These are phyloP conservation scores for Amanita pseudoporphyria DNA, from an alignment of 768 basidiomycete genomes.

Conservation along the genomic window DNA sequence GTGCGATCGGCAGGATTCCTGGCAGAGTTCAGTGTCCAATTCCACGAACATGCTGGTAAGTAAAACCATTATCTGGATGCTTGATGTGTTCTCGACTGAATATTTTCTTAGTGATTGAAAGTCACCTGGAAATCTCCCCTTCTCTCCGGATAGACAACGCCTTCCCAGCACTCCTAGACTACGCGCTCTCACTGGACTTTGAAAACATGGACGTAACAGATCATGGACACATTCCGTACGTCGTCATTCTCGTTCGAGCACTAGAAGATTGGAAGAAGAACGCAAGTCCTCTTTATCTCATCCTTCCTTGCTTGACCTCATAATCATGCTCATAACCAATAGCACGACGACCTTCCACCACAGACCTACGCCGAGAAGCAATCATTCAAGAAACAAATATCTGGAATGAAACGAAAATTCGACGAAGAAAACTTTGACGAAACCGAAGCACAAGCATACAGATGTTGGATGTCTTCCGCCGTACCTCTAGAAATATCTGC, in stretches of 20 bases:
- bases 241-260: slow-evolving; percentile 77
- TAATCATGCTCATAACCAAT: not conserved
- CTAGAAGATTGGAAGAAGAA: slow-evolving; percentile 75
- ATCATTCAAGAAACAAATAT: slow-evolving; percentile 63
- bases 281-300: slow-evolving; percentile 31
- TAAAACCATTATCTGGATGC: slow-evolving; percentile 2
- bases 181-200: slow-evolving; percentile 65
- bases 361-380: slow-evolving; percentile 54
- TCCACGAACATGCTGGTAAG: slow-evolving; percentile 79
- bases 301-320: not conserved
- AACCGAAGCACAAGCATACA: slow-evolving; percentile 81
- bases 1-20: slow-evolving; percentile 86
- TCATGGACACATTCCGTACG: slow-evolving; percentile 85
- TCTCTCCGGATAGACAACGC: slow-evolving; percentile 84
- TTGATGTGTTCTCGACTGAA: not conserved
- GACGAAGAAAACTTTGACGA: slow-evolving; percentile 99
- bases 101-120: slow-evolving; percentile 63
- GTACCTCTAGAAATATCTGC: slow-evolving; percentile 59
- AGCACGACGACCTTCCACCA: slow-evolving; percentile 66
- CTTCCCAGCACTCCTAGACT: slow-evolving; percentile 72
- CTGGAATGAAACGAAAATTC: slow-evolving; percentile 53
- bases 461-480: slow-evolving; percentile 51
- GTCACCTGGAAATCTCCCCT: slow-evolving; percentile 66
- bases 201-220: slow-evolving; percentile 78
- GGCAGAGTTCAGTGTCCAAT: slow-evolving; percentile 82